A percentile compares a stretch with the other conserved stretches of the same genome.
phyloP scores from a whole-genome alignment of 495 filamentous ascomycete genomes.

The Aspergillus leporis region DNA sequence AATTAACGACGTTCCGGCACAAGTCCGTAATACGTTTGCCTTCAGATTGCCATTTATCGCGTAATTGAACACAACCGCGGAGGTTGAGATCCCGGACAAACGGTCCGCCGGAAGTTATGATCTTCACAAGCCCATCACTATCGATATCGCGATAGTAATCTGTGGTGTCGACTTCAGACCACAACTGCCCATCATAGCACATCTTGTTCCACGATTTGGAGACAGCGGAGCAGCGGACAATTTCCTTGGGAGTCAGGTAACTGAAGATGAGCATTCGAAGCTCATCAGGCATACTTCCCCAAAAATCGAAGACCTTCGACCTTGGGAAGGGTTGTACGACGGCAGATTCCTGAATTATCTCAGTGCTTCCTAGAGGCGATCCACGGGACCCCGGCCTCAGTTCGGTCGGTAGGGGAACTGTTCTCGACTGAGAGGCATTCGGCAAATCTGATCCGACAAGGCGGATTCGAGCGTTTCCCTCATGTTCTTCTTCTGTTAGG shows the following conservation, averaged over 20 bases:
- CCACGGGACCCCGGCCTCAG: conserved; percentile 52
- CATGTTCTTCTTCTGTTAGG: conserved; percentile 28
- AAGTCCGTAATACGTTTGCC: conserved; percentile 67
- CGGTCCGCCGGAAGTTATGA: conserved; percentile 81
- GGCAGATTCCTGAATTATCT: conserved; percentile 31
- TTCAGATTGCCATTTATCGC: conserved; percentile 74
- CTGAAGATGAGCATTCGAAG: conserved; percentile 75
- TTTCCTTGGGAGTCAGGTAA: conserved; percentile 75
- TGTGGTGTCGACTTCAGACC: conserved; percentile 80
- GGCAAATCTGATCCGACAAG: conserved; percentile 43
- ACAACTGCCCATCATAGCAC: conserved; percentile 95
- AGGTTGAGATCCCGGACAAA: conserved; percentile 91
- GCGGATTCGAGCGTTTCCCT: conserved; percentile 51
- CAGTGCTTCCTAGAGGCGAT: conserved; percentile 34
- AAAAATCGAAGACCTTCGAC: conserved; percentile 65
- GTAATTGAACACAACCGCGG: conserved; percentile 73
- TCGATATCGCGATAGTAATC: conserved; percentile 87
- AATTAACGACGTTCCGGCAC: conserved; percentile 83
- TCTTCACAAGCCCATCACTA: conserved; percentile 76
- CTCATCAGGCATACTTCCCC: conserved; percentile 79
- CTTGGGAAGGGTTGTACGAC: conserved; percentile 17
- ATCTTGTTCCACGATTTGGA: conserved; percentile 77
- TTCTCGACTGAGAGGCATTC: conserved; percentile 29
- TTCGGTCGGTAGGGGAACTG: conserved; percentile 66
- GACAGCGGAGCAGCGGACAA: conserved; percentile 79